These are phyloP conservation scores for Artomyces pyxidatus DNA, from an alignment of 768 basidiomycete species.

Conservation along the genomic window DNA sequence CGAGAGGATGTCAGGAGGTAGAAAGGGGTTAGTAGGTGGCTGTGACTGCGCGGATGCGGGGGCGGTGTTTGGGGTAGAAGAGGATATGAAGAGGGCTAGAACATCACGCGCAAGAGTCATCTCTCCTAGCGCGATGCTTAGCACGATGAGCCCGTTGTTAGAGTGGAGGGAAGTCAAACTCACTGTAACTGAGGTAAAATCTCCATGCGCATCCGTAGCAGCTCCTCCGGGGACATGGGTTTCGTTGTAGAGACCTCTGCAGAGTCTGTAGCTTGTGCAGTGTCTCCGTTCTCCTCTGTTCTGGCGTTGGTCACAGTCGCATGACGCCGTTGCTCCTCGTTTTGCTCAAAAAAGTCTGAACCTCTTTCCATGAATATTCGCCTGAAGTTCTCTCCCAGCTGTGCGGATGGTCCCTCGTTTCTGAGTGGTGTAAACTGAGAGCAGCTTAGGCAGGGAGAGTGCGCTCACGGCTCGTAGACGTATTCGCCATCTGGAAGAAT, in stretches of 20 bases:
- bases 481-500: slow-evolving; percentile 63
- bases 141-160: slow-evolving; percentile 1
- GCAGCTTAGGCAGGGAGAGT: too few species aligned
- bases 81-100: slow-evolving; percentile 47
- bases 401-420: slow-evolving; percentile 43
- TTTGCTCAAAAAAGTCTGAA: slow-evolving; percentile 61
- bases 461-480: slow-evolving; percentile 67
- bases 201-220: slow-evolving; percentile 66
- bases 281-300: slow-evolving; percentile 19
- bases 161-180: slow-evolving; percentile 23
- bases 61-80: slow-evolving; percentile 15
- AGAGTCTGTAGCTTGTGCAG: slow-evolving; percentile 24
- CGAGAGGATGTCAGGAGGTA: slow-evolving; percentile 30
- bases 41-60: slow-evolving; percentile 1
- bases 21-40: slow-evolving; percentile 2
- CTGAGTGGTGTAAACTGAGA: slow-evolving; percentile 17
- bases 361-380: slow-evolving; percentile 73
- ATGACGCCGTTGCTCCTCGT: slow-evolving; percentile 20
- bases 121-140: slow-evolving; percentile 69
- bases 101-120: slow-evolving; percentile 73
- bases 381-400: slow-evolving; percentile 56
- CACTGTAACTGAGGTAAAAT: slow-evolving; percentile 67
- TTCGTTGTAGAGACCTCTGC: slow-evolving; percentile 27
- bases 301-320: slow-evolving; percentile 12
- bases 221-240: slow-evolving; percentile 65